Evolutionary conservation across 2,329 filamentous ascomycete genomes (phyloP), one percentile per base, ranked within the genome.

Genomic region (Sarocladiaceae sp.): DNA sequence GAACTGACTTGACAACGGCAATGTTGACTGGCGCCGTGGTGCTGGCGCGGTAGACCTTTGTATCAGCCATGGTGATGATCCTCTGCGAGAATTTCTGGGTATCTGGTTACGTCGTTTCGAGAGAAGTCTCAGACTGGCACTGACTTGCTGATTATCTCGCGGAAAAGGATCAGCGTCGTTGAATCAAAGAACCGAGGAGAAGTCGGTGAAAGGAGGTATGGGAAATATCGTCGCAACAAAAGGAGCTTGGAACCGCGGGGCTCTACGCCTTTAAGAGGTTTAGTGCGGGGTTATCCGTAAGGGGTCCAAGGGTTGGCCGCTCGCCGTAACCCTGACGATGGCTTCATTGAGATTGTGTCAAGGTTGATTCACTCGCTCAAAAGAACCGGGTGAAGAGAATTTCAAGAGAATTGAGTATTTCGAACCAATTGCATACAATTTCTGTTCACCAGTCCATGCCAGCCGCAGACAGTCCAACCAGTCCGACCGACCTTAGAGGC

Each of bases 11-110:
- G 75, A 97, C 94, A 53, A 97, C 92, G 59, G 93, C 93, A 67
- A 97, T 97, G 77, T 97, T 97, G 66, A 97, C 93, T 13, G 93
- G 94, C 36, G 94, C 94, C 58, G 92, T 97, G 54, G 94, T 97
- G 77, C 89, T 97, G 61, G 94, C 90, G 63, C 91, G 87, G 77
- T 95, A 92, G 64, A 97, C 80, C 53, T 75, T 77, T 51, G 63
- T 71, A 60, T 77, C 75, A 28, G 74, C 69, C 75, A 78, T 78
- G 29, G 18, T 37, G 56, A 56, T n/a, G 39, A 40, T 22, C n/a
- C n/a, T n/a, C n/a, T n/a, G n/a, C n/a, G n/a, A n/a, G n/a, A n/a
- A n/a, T n/a, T n/a, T n/a, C n/a, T n/a, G n/a, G n/a, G n/a, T n/a
- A n/a, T n/a, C n/a, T n/a, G n/a, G n/a, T n/a, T n/a, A n/a, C n/a